Percentiles rank a stretch among this genome's conserved stretches.
Conservation (phyloP, 2,329 filamentous ascomycete species). For the Trichoderma citrinoviride region DNA sequence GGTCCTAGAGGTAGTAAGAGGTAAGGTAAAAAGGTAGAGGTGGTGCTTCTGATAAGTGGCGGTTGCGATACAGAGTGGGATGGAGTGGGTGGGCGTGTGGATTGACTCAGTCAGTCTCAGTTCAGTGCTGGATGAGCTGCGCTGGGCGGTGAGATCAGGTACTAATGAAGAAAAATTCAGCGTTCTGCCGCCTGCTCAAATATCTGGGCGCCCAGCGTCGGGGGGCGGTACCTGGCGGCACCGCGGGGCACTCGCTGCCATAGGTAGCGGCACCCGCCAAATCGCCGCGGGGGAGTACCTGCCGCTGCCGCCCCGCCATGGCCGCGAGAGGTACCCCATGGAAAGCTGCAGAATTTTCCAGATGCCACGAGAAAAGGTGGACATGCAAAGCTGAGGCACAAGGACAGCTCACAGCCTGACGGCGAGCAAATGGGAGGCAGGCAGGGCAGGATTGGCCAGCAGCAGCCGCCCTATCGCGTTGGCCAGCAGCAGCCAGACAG, state of each 20-base stretch:
- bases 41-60: conserved; percentile 10
- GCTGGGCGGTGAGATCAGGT: conserved; percentile 22
- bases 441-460: too few relatives aligned
- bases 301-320: conserved; percentile 24
- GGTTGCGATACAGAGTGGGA: conserved; percentile 14
- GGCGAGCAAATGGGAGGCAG: too few relatives aligned
- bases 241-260: neutral
- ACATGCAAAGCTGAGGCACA: neutral
- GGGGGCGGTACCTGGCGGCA: conserved; percentile 15
- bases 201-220: neutral
- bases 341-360: conserved; percentile 32
- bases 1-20: neutral
- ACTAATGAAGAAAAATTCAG: conserved; percentile 19
- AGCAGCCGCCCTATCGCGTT: too few relatives aligned
- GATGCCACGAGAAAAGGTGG: conserved; percentile 21
- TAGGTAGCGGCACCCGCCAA: conserved; percentile 5
- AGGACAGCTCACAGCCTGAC: neutral
- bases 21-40: neutral
- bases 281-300: conserved; percentile 14
- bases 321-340: conserved; percentile 21
- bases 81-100: neutral
- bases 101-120: too few relatives aligned
- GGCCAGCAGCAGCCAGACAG: too few relatives aligned
- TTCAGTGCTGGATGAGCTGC: too few relatives aligned
- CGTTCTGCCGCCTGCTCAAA: conserved; percentile 1